Base-by-base conservation (phyloP, 768 basidiomycete genomes). In the Rhodosporidiobolus sp. region DNA sequence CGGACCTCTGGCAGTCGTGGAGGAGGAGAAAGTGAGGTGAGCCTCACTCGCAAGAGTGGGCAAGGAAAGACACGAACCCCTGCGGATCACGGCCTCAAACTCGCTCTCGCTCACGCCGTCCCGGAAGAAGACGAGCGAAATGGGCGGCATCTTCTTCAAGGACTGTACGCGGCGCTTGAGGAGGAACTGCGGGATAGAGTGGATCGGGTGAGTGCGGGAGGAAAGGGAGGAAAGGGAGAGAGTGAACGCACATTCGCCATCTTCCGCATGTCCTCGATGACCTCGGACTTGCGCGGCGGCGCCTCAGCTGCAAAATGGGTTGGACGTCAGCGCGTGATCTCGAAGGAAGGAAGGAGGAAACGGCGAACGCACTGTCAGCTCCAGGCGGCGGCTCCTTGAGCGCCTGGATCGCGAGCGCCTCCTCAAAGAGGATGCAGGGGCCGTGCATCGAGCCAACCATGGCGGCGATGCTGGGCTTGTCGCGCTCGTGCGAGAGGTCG, bases 31-130 rank as follows among this genome's bases (percentile, higher is more conserved):
- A 14, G 38, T 43, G 7, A 43, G 38, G 7, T 7, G 7, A 7
- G 14, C 38, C 14, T 7, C 38, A 30, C 11, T n/a, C 6, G 45
- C 4, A 14, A 30, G 1, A 24, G 34, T 2, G 20, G 9, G n/a
- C 11, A 20, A 30, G 12, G 4, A 26, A 32, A 4, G 43, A 16
- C 4, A 35, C 43, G 49, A 4, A 64, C 56, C 53, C 12, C 16
- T 0, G 6, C 1, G 6, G 7, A 64, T 28, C 28, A 66, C 55
- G n/a, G 10, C 19, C 26, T 28, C 32, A 38, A 71, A 54, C 58
- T 72, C 70, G 28, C n/a, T 6, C 32, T 72, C 73, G 19, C 30
- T 38, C 4, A 70, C 62, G 11, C 73, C 73, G 50, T 74, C 73
- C 22, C 73, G 60, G 61, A 67, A 67, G 38, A 74, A 60, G 26